Percentiles rank a stretch among this genome's conserved stretches.
Conservation (phyloP, 139 green algal genomes). For the Monoraphidium neglectum region DNA sequence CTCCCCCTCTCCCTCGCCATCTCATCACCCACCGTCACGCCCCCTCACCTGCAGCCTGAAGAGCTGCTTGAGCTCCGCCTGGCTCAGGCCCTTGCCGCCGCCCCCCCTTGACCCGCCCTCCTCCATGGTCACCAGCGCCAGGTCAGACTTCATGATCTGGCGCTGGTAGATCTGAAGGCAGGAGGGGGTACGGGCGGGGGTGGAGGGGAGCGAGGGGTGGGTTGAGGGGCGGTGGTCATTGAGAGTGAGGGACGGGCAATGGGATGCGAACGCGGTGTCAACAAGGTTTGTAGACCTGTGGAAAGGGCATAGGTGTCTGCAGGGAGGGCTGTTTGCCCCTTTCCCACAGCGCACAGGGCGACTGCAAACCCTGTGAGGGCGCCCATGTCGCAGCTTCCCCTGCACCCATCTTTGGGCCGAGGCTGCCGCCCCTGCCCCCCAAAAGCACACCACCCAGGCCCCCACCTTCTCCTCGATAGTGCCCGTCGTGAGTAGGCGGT, state of each 20-base stretch:
- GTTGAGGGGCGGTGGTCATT: too few relatives aligned
- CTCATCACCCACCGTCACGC: too few relatives aligned
- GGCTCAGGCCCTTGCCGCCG: constrained; percentile 2
- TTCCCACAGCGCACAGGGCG: too few relatives aligned
- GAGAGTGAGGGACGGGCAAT: too few relatives aligned
- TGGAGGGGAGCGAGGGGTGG: too few relatives aligned
- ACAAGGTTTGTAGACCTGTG: too few relatives aligned
- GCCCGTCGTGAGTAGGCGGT: constrained; percentile 79
- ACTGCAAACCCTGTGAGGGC: background rate
- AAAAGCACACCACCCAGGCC: background rate
- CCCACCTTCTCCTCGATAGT: constrained; percentile 86
- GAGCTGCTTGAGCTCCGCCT: constrained; percentile 31
- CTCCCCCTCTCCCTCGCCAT: too few relatives aligned
- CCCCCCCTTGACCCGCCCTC: background rate
- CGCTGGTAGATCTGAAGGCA: constrained; percentile 89
- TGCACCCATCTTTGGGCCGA: background rate
- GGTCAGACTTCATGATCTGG: constrained; percentile 51
- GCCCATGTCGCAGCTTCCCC: background rate
- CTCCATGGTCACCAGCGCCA: constrained; percentile 21
- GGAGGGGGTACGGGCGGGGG: too few relatives aligned
- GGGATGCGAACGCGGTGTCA: too few relatives aligned
- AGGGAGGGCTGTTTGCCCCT: too few relatives aligned
- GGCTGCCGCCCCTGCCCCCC: background rate
- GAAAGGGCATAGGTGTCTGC: too few relatives aligned
- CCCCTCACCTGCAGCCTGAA: constrained; percentile 1